Conservation (phyloP, 2,329 filamentous ascomycete species). For the Tolypocladium amazonense region DNA sequence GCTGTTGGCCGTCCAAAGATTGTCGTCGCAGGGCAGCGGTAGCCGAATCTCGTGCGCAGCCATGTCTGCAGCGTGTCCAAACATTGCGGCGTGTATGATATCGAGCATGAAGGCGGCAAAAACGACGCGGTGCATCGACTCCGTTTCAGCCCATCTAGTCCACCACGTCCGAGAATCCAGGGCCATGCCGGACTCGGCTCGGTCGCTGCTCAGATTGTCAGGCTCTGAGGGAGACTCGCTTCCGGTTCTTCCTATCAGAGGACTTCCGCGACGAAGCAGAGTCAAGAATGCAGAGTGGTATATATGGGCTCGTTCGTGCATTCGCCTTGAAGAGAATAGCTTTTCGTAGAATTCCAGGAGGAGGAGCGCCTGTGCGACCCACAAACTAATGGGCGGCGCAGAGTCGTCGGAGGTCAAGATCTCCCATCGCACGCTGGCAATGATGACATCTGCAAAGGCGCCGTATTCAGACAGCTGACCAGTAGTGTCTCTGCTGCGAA, state of each 20-base stretch:
- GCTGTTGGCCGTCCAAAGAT: slow-evolving; percentile 72
- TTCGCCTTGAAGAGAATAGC: slow-evolving; percentile 70
- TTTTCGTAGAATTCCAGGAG: slow-evolving; percentile 87
- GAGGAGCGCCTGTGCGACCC: slow-evolving; percentile 78
- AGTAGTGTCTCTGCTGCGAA: slow-evolving; percentile 54
- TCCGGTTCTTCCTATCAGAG: slow-evolving; percentile 68
- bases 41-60: slow-evolving; percentile 81
- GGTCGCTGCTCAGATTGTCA: slow-evolving; percentile 11
- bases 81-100: slow-evolving; percentile 83
- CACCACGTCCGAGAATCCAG: slow-evolving; percentile 50
- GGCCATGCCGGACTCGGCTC: slow-evolving; percentile 25
- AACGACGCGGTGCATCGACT: slow-evolving; percentile 76
- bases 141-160: slow-evolving; percentile 80
- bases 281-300: slow-evolving; percentile 82
- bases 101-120: slow-evolving; percentile 88
- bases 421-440: slow-evolving; percentile 67
- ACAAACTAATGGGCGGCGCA: slow-evolving; percentile 71
- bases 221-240: slow-evolving; percentile 65
- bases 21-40: slow-evolving; percentile 78
- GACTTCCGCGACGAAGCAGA: slow-evolving; percentile 75
- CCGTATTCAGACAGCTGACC: slow-evolving; percentile 35
- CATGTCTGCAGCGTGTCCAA: slow-evolving; percentile 84
- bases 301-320: slow-evolving; percentile 84
- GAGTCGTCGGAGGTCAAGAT: slow-evolving; percentile 77
- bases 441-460: slow-evolving; percentile 47